A percentile compares a stretch with the other conserved stretches of the same genome.
These are phyloP conservation scores for Tephrocybe sp. DNA, from an alignment of 768 basidiomycete genomes.

Conservation along the genomic window DNA sequence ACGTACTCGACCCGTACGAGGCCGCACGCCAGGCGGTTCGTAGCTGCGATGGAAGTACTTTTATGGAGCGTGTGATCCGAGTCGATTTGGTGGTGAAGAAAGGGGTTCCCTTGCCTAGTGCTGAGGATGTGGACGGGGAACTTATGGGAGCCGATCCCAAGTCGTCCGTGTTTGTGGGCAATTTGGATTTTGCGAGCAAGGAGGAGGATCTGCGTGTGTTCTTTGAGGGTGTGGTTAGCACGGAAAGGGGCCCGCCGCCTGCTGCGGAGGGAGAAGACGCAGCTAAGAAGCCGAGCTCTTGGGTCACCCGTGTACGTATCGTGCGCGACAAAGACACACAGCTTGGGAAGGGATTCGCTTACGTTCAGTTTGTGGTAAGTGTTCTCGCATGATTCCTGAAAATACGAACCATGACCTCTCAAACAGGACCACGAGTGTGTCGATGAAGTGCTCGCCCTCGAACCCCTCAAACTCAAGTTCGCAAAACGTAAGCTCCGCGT, in stretches of 20 bases:
- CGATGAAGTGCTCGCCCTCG: conserved; percentile 87
- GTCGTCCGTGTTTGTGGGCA: conserved; percentile 86
- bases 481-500: conserved; percentile 92
- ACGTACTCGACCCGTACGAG: conserved; percentile 64
- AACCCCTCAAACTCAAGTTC: conserved; percentile 78
- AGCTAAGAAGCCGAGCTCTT: conserved; percentile 42
- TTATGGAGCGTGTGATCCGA: conserved; percentile 77
- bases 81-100: conserved; percentile 64
- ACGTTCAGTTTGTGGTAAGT: conserved; percentile 84
- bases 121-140: conserved; percentile 21
- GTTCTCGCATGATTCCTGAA: background rate
- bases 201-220: conserved; percentile 88
- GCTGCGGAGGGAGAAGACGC: conserved; percentile 25
- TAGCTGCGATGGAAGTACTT: conserved; percentile 65
- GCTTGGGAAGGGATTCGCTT: conserved; percentile 94
- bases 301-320: conserved; percentile 86
- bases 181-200: conserved; percentile 87
- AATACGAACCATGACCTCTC: background rate
- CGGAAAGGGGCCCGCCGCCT: conserved; percentile 65
- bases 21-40: conserved; percentile 62
- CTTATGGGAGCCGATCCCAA: conserved; percentile 65
- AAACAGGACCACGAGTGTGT: conserved; percentile 87
- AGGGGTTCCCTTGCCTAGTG: conserved; percentile 12
- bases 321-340: conserved; percentile 90
- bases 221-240: conserved; percentile 75